Evolutionary conservation across 805 yeast genomes (phyloP), one percentile per base, ranked within the genome.

Genomic region (Schwanniomyces sp.): DNA sequence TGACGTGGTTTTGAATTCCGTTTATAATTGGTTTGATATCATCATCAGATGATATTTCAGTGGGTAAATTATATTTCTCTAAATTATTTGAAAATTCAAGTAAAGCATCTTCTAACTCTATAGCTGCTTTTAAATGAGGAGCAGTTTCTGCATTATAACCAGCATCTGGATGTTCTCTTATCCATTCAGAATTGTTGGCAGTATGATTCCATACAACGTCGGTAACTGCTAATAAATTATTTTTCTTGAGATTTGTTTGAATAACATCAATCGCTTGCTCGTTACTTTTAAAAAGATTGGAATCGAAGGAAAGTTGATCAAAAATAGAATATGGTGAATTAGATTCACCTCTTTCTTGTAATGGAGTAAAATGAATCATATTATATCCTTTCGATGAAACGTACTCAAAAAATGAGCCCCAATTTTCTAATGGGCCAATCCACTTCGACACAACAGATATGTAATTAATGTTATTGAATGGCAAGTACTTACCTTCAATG

Each of bases 131-230:
- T 52, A 92, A 76, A 67, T 92, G 97, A 5, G 98, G 97, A 2
- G 97, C 96, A 2, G 97, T 91, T 44, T 78, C 79, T 24, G 77
- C 77, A 49, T 89, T 88, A 67, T 92, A 92, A 8, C 98, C 98
- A 2, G 88, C 82, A 18, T 91, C 97, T 0, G 98, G 97, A 56
- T 88, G 91, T 2, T 84, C 86, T 38, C 79, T 69, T 29, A 94
- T 67, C 99, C 99, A 92, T 0, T 59, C 66, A 0, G 98, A 90
- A 66, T 92, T 89, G 62, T 88, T 78, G 2, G 98, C 97, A 0
- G 98, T 92, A 62, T 92, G 99, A 63, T 92, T 92, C 76, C 91
- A 84, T 1, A 92, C 98, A 27, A 94, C 85, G 66, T 92, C 99
- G 1, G 97, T 89, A 70, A 92, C 72, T 0, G 96, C 78, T 37